Evolutionary conservation across 331 rosid species (phyloP).

Genomic region (Cydonia oblonga): DNA sequence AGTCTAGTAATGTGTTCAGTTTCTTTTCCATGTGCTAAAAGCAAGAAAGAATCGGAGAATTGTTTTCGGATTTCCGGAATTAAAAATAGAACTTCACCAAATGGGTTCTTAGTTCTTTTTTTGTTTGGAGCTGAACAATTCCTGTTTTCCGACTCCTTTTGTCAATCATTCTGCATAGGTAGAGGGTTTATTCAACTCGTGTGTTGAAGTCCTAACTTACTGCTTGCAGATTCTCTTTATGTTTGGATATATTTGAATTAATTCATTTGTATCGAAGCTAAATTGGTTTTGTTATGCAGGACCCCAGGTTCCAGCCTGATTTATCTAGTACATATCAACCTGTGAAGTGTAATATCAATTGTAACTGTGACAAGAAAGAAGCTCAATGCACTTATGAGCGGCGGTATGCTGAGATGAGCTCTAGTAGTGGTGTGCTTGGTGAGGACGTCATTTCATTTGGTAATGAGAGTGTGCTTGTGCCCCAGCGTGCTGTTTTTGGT

Average conservation of each 20-base stretch:
- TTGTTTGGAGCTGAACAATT: background rate
- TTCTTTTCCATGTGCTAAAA: background rate
- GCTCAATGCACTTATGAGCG: conserved; percentile 42
- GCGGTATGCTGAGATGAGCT: conserved; percentile 44
- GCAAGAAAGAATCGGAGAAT: background rate
- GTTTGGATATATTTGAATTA: background rate
- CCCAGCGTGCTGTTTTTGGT: conserved; percentile 47
- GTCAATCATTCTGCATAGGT: background rate
- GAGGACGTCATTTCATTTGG: conserved; percentile 41
- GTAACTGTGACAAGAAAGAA: conserved; percentile 31
- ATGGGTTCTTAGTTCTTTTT: background rate
- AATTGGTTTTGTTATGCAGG: conserved; percentile 15
- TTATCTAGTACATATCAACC: conserved; percentile 34
- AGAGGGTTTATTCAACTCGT: too few relatives aligned
- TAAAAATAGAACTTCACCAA: background rate
- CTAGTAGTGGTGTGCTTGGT: conserved; percentile 40
- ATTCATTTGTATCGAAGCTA: background rate
- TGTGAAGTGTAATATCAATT: conserved; percentile 27
- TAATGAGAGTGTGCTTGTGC: conserved; percentile 30
- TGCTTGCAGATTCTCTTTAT: too few relatives aligned
- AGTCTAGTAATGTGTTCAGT: background rate
- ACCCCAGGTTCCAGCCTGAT: conserved; percentile 36
- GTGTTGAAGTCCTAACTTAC: too few relatives aligned
- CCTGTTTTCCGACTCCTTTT: background rate
- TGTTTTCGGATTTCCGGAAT: background rate